Evolutionary conservation across 2,329 filamentous ascomycete genomes (phyloP), one percentile per base, ranked within the genome.

Genomic region (Phoma sp.): DNA sequence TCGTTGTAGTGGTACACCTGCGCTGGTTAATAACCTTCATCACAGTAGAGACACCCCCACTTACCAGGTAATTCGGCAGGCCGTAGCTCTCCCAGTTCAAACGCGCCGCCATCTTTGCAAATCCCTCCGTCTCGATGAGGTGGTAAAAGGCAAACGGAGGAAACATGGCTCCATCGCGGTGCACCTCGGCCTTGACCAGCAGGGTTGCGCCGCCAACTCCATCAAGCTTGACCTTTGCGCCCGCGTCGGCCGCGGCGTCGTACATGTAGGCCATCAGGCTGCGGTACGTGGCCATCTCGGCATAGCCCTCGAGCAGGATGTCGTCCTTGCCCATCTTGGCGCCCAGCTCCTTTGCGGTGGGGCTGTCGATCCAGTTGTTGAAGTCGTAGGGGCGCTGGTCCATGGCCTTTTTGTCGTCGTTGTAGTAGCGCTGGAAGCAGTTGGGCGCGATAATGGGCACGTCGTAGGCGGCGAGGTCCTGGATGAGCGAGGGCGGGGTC

Each of bases 81-180:
- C 95, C 95, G 65, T 84, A 92, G 55, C 90, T 85, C 58, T 88
- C 83, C 88, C 92, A 97, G 43, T 92, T 92, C 70, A 99, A 76
- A 62, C 95, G 83, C 74, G 86, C 89, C 12, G 93, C 93, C 95
- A 99, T 99, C 79, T 94, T 96, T 17, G 95, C 93, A 71, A 99
- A 99, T 0, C 95, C 95, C 72, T 99, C 95, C 0, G 95, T 98
- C 81, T 99, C 95, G 58, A 99, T 96, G 57, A 99, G 82, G 76
- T 99, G 90, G 74, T 97, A 98, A 73, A 99, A 99, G 3, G 94
- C 79, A 73, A 99, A 99, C 0, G 95, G 86, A 17, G 95, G 95
- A 79, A 99, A 99, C 94, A 98, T 99, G 73, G 95, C 94, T 19
- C 95, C 95, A 71, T 99, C 95, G 24, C 95, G 87, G 74, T 99